Base-by-base conservation (phyloP, 176 grass and related monocot genomes). In the Musa troglodytarum region DNA sequence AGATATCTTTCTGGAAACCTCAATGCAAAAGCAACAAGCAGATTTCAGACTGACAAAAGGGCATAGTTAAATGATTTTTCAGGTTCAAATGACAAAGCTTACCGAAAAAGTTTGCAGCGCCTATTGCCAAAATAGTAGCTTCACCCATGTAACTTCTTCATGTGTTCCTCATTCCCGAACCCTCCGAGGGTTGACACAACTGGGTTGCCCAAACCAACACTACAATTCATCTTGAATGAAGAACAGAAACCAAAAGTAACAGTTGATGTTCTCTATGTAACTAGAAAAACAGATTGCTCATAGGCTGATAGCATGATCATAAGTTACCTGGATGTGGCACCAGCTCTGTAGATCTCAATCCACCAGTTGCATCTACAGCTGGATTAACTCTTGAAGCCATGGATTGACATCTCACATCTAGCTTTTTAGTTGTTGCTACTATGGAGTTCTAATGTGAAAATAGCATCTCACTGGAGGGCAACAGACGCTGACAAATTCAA, bases 141-240 rank as follows among this genome's bases (percentile, higher is more conserved):
- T 99, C 90, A 19, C 95, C 95, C 90, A 80, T 99, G 91, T 83
- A 94, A 94, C 79, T 75, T 86, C 75, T 99, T 94, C 95, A 99
- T 99, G 52, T 99, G 90, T 74, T 99, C 95, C 59, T 99, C 95
- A 16, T 85, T 99, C 24, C 95, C 95, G 83, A 99, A 89, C 23
- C 95, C 95, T 82, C 90, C 95, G 68, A 99, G 61, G 50, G 95
- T 99, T 53, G 95, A 94, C 61, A 92, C 90, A 76, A 92, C 82
- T 90, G 95, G 86, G 90, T 99, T 74, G 86, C 84, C 71, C 95
- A 90, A 75, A 72, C 21, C 62, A 99, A 81, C 49, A 94, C 84
- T 53, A 94, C 95, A 72, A 94, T 88, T 91, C 90, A 99, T 65
- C 81, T 94, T 82, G 82, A 79, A 79, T 99, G 92, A 73, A 99